Percentiles rank a stretch among this genome's conserved stretches.
Conservation (phyloP, 805 yeast species). For the Sugiyamaella smithiae region DNA sequence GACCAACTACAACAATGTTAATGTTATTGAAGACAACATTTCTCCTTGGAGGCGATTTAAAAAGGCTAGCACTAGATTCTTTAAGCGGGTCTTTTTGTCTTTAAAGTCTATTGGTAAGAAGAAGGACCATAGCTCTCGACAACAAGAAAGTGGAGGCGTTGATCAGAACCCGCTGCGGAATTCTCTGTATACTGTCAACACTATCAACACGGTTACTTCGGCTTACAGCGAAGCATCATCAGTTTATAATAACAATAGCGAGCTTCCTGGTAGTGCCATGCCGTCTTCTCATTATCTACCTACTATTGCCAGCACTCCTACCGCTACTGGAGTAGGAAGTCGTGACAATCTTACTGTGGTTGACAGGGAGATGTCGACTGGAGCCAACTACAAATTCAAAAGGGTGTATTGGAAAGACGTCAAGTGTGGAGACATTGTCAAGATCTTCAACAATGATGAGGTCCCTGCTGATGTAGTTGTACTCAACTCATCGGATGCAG, state of each 20-base stretch:
- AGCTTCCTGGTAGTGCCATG: slow-evolving; percentile 2
- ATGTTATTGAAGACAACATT: slow-evolving; percentile 53
- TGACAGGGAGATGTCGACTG: slow-evolving; percentile 33
- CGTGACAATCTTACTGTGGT: slow-evolving; percentile 24
- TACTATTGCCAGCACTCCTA: background rate
- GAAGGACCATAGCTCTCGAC: background rate
- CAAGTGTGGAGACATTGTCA: slow-evolving; percentile 68
- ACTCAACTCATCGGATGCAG: slow-evolving; percentile 65
- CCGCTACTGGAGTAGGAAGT: background rate
- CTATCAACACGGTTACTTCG: background rate
- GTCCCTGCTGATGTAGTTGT: slow-evolving; percentile 75
- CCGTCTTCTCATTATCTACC: slow-evolving; percentile 1
- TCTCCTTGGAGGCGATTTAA: slow-evolving; percentile 68
- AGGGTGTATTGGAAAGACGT: slow-evolving; percentile 68
- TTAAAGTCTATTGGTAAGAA: background rate
- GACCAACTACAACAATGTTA: slow-evolving; percentile 53
- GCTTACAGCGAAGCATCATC: slow-evolving; percentile 8
- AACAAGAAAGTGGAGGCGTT: background rate
- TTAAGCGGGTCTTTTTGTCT: background rate
- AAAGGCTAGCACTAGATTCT: slow-evolving; percentile 44
- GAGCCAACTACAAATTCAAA: slow-evolving; percentile 40
- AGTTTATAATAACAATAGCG: slow-evolving; percentile 2
- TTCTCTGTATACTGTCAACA: background rate
- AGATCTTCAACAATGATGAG: slow-evolving; percentile 67
- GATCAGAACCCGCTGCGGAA: background rate